phyloP scores from a whole-genome alignment of 106 monocot genomes.

The Xerophyta viscosa region DNA sequence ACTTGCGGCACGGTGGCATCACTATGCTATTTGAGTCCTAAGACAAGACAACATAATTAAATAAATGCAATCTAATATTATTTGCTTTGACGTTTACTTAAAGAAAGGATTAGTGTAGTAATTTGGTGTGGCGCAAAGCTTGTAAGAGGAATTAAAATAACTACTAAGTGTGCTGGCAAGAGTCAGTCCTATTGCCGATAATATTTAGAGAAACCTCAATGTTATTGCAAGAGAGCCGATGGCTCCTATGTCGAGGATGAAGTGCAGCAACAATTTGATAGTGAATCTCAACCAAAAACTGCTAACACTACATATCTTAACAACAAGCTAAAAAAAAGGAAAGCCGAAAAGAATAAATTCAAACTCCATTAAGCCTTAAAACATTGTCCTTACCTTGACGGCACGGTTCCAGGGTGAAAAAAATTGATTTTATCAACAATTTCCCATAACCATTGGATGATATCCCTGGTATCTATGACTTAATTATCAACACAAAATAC shows the following conservation, averaged over 20 bases:
- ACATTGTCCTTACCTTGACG: slow-evolving; percentile 78
- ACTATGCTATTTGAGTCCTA: too few species aligned
- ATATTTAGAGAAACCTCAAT: slow-evolving; percentile 58
- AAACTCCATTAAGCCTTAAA: too few species aligned
- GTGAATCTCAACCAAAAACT: slow-evolving; percentile 89
- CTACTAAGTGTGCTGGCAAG: slow-evolving; percentile 73
- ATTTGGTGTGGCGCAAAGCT: too few species aligned
- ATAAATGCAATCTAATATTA: too few species aligned
- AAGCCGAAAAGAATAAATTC: too few species aligned
- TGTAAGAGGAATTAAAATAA: slow-evolving; percentile 10
- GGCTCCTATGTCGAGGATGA: slow-evolving; percentile 70
- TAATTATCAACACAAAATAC: too few species aligned
- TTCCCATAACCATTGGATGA: slow-evolving; percentile 4
- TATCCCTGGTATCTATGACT: slow-evolving; percentile 35
- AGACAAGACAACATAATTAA: too few species aligned
- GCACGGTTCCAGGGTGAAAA: slow-evolving; percentile 89
- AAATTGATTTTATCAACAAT: slow-evolving; percentile 83
- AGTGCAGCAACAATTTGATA: slow-evolving; percentile 52
- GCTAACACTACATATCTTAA: slow-evolving; percentile 6
- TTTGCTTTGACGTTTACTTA: too few species aligned
- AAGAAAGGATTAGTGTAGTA: too few species aligned
- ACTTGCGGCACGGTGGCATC: too few species aligned
- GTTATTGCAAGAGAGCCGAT: slow-evolving; percentile 52
- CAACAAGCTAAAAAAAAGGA: background rate
- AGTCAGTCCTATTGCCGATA: slow-evolving; percentile 61